Percentiles rank a stretch among this genome's conserved stretches.
Conservation (phyloP, 2,329 filamentous ascomycete genomes). For the Echinosphaeria canescens region DNA sequence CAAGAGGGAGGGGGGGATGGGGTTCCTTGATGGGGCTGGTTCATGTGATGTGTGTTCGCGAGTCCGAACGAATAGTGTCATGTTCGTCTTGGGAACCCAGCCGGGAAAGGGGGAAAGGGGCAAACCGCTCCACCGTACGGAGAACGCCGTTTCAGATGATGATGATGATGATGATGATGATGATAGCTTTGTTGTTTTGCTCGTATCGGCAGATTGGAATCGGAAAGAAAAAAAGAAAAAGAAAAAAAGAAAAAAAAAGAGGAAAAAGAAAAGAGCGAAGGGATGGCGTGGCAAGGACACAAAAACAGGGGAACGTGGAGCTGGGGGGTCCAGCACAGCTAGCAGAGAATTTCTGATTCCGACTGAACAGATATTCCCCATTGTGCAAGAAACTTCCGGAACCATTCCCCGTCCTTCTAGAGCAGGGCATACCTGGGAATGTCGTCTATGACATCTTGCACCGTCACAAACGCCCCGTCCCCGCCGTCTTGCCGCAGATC, state of each 20-base stretch:
- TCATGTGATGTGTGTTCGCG: neutral
- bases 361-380: neutral
- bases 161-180: too few species aligned
- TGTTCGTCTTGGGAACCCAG: neutral
- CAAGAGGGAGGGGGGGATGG: too few species aligned
- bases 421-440: constrained; percentile 17
- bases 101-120: neutral
- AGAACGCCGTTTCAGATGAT: too few species aligned
- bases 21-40: neutral
- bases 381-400: constrained; percentile 1
- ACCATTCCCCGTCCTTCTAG: too few species aligned
- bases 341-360: neutral
- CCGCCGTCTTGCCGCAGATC: constrained; percentile 63
- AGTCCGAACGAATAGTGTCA: neutral
- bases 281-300: neutral
- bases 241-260: neutral
- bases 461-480: constrained; percentile 58
- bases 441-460: constrained; percentile 24
- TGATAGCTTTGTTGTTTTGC: too few species aligned
- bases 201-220: too few species aligned
- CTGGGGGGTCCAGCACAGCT: neutral
- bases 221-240: neutral
- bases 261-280: neutral
- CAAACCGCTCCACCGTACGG: neutral
- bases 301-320: neutral